Conservation (phyloP, 495 filamentous ascomycete species). For the Xylaria telfairii region DNA sequence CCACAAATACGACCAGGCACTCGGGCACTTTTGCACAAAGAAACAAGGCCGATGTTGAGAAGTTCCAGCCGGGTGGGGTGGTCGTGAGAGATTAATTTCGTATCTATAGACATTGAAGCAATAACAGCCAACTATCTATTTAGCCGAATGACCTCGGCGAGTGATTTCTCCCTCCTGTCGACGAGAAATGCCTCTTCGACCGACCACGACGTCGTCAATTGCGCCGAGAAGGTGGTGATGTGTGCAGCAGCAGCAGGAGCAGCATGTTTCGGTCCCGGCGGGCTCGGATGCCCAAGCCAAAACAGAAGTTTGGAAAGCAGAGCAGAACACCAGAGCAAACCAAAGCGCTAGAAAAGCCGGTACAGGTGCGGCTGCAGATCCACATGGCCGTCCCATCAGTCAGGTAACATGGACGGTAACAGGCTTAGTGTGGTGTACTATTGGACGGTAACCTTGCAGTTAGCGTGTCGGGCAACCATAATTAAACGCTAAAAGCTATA, state of each 20-base stretch:
- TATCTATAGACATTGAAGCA: not conserved
- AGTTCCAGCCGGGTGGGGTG: not conserved
- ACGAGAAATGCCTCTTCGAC: not conserved
- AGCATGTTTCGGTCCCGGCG: constrained; percentile 3
- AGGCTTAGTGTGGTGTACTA: not conserved
- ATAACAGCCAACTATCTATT: not conserved
- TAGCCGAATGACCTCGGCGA: not conserved
- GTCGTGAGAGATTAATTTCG: not conserved
- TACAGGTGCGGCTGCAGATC: constrained; percentile 4
- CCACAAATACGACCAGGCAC: constrained; percentile 1
- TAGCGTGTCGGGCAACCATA: not conserved
- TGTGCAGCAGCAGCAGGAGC: no score
- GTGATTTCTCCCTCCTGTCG: not conserved
- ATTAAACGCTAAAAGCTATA: no score
- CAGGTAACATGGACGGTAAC: not conserved
- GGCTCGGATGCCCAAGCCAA: not conserved
- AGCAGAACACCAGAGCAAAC: no score
- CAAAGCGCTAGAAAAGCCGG: no score
- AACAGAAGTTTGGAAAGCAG: not conserved
- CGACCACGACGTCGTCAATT: no score
- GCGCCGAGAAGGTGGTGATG: no score
- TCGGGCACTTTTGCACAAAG: constrained; percentile 4
- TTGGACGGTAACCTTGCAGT: not conserved
- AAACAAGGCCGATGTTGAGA: not conserved
- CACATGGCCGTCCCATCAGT: not conserved